phyloP scores from a whole-genome alignment of 495 filamentous ascomycete genomes.

The Penicillium coffeae region DNA sequence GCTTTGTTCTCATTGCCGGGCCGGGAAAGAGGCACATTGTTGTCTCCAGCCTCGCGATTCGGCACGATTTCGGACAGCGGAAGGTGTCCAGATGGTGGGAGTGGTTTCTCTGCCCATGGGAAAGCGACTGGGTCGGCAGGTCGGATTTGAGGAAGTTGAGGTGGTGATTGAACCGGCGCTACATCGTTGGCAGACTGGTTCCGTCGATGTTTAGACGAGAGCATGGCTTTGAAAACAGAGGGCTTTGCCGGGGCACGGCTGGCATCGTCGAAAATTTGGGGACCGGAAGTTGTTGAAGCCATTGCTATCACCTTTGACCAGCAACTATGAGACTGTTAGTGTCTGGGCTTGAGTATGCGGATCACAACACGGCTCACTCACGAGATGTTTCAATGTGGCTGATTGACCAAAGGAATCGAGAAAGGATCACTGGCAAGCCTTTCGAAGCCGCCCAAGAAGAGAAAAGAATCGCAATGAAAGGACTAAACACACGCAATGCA shows the following conservation, averaged over 20 bases:
- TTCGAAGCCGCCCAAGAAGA: neutral
- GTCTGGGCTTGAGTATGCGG: conserved; percentile 10
- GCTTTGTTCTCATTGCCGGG: conserved; percentile 29
- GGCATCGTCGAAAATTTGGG: conserved; percentile 46
- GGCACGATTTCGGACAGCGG: conserved; percentile 38
- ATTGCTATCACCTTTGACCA: conserved; percentile 37
- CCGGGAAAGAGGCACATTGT: conserved; percentile 16
- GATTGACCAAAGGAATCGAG: conserved; percentile 14
- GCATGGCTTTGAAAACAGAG: conserved; percentile 45
- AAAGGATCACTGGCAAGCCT: conserved; percentile 3
- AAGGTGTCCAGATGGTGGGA: conserved; percentile 21
- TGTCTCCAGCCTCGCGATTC: conserved; percentile 35
- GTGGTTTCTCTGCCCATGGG: conserved; percentile 26
- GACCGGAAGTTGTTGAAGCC: conserved; percentile 32
- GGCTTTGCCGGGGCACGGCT: conserved; percentile 33
- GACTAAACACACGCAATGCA: conserved; percentile 21
- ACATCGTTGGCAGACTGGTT: conserved; percentile 41
- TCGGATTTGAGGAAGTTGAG: conserved; percentile 8
- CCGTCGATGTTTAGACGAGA: conserved; percentile 42
- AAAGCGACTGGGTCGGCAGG: conserved; percentile 16
- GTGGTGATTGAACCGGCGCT: conserved; percentile 10
- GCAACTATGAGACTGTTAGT: conserved; percentile 23
- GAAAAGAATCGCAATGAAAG: conserved; percentile 4
- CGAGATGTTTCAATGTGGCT: conserved; percentile 18
- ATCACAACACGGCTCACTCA: conserved; percentile 24